Base-by-base conservation (phyloP, 192 early-diverging fungal species). In the Geranomyces variabilis region DNA sequence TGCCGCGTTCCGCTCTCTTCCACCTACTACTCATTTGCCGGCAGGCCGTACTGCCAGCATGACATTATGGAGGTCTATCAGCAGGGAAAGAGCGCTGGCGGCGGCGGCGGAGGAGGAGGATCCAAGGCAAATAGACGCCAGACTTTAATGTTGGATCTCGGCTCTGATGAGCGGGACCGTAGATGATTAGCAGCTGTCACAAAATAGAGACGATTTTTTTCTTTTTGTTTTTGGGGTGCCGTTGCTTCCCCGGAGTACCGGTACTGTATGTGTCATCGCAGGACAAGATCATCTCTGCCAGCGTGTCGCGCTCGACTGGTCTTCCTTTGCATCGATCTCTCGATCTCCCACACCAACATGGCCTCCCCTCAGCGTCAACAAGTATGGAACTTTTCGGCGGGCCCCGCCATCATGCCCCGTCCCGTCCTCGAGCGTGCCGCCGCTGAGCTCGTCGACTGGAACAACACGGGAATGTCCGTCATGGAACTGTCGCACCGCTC, bases 401-500 rank as follows among this genome's bases (percentile, higher is more conserved):
- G 97, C 19, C 97, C 97, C 1, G 94, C 92, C 49, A 87, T 90
- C 49, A 90, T 99, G 79, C 96, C 96, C 13, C 60, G 76, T 17
- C 67, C 87, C 14, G 96, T 99, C 6, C 87, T 99, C 17, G 79
- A 90, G 61, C 77, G 88, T 59, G 96, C 93, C 24, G 95, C 96
- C 77, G 59, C 73, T 19, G 95, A 95, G 56, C 79, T 98, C 48
- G 76, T 93, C 36, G 82, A 96, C 83, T 96, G 90, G 81, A 81
- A 89, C 59, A 82, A 85, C 70, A 88, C 90, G 0, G 94, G 94
- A 47, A 87, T 93, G 85, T 96, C 94, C 0, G 88, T 99, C 58
- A 88, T 99, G 88, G 96, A 98, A 73, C 82, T 99, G 76, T 96
- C 94, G 9, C 96, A 99, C 75, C 93, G 97, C 43, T 93, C 93